Evolutionary conservation across 192 early-diverging fungal species (phyloP), one percentile per base, ranked within the genome.

Genomic region (Umbelopsis isabellina): DNA sequence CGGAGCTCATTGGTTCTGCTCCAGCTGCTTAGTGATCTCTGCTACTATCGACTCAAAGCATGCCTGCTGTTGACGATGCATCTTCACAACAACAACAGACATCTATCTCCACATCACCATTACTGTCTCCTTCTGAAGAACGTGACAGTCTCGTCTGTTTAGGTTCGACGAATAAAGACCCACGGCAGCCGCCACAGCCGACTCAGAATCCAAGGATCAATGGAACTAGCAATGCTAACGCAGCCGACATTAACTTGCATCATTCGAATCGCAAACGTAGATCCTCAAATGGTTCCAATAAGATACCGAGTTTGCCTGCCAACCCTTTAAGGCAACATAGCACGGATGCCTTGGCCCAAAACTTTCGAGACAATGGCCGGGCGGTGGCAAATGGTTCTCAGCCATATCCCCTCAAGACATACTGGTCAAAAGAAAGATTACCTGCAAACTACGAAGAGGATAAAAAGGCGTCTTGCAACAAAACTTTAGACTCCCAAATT

Each of bases 31-130:
- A 61, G 27, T 25, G 55, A 61, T 61, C 55, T 35, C 30, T 41
- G 37, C 37, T 4, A 9, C n/a, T 41, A 9, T 41, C 37, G 13
- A 12, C 30, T 25, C 55, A 49, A 61, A 61, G 55, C 30, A 61
- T 61, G 55, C 55, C 55, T 61, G 55, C 16, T 61, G 55, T 61
- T 4, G 55, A 61, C 33, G 55, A 61, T 61, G 55, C 33, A 16
- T 61, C 55, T 16, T 61, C 55, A 61, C 23, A 25, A 27, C 25
- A 22, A 35, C 55, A 61, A 35, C 55, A 61, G 27, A 61, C 55
- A 15, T 61, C 55, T 33, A 61, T 61, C 5, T 18, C 55, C 16
- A 61, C 55, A 16, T 61, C 55, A 33, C 55, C 55, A 1, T 16
- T 61, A 61, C 9, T 61, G 55, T 61, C 55, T 3, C 55, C 55